Evolutionary conservation across 176 grass and related monocot genomes (phyloP), one percentile per base, ranked within the genome.

Genomic region (Rhynchospora tenuis): DNA sequence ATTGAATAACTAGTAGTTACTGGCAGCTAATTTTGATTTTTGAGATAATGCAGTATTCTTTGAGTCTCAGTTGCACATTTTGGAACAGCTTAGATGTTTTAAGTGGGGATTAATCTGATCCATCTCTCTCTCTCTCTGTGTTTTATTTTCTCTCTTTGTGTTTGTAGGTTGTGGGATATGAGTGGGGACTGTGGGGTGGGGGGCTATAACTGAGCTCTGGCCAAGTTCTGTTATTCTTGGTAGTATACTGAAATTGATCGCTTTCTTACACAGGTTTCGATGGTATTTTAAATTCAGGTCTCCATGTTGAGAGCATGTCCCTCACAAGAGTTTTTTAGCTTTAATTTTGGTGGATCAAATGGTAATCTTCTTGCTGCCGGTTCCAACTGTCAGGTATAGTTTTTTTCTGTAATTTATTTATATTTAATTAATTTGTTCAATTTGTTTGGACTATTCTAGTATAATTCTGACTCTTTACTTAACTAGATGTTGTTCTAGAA

Each of bases 301-400:
- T 98, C 92, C 77, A 73, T 89, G 82, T 84, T 98, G 73, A 95
- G 88, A 70, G 78, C 85, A 23, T 77, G 88, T 7, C 45, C 86
- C 6, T 90, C 95, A 1, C 84, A 95, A 62, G 92, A 95, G 85
- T 79, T 98, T 81, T 98, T 93, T 80, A 98, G 88, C 86, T 98
- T 98, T 85, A 88, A 81, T 64, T 98, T 93, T 83, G 92, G 95
- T 70, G 92, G 95, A 72, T 89, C 89, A 86, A 91, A 12, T 27
- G 45, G 43, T 52, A 74, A 74, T 46, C 87, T 95, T 89, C 85
- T 98, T 2, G 70, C 70, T 50, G 22, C 22, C 10, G 70, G 70
- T 5, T 74, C 70, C 7, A 93, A 74, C 70, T 50, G 20, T 74
- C 45, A 74, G 45, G 70, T 74, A 20, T 74, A 7, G 11, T 27